These are phyloP conservation scores for Amniculicola lignicola DNA, from an alignment of 495 filamentous ascomycete species.

Conservation along the genomic window DNA sequence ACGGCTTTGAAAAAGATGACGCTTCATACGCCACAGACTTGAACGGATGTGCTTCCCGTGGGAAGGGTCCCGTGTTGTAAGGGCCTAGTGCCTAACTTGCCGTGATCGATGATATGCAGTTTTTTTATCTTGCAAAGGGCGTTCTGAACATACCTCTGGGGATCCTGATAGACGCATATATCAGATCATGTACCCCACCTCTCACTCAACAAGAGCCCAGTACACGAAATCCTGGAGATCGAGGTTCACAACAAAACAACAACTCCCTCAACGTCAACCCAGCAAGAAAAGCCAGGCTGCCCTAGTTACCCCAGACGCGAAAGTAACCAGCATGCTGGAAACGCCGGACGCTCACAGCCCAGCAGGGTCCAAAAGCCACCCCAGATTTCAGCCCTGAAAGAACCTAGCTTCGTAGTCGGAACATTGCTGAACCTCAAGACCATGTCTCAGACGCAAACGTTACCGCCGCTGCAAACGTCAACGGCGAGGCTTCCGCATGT, in stretches of 20 bases:
- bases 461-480: too few species aligned
- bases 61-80: too few species aligned
- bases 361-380: not conserved
- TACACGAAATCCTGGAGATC: not conserved
- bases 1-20: too few species aligned
- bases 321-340: conserved; percentile 7
- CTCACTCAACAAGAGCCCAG: not conserved
- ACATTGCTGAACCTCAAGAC: not conserved
- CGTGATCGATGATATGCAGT: too few species aligned
- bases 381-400: not conserved
- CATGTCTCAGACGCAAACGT: not conserved
- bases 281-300: not conserved
- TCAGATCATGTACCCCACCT: too few species aligned
- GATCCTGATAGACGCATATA: not conserved
- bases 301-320: not conserved
- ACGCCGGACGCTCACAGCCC: not conserved
- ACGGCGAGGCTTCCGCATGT: too few species aligned
- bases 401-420: not conserved
- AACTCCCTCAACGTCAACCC: not conserved
- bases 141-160: not conserved
- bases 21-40: too few species aligned
- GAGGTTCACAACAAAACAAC: not conserved
- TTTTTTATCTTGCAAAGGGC: too few species aligned
- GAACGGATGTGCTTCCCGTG: too few species aligned
- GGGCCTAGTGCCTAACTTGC: too few species aligned